A percentile compares a stretch with the other conserved stretches of the same genome.
These are phyloP conservation scores for Periconia digitata DNA, from an alignment of 2,329 filamentous ascomycete genomes.

Conservation along the genomic window DNA sequence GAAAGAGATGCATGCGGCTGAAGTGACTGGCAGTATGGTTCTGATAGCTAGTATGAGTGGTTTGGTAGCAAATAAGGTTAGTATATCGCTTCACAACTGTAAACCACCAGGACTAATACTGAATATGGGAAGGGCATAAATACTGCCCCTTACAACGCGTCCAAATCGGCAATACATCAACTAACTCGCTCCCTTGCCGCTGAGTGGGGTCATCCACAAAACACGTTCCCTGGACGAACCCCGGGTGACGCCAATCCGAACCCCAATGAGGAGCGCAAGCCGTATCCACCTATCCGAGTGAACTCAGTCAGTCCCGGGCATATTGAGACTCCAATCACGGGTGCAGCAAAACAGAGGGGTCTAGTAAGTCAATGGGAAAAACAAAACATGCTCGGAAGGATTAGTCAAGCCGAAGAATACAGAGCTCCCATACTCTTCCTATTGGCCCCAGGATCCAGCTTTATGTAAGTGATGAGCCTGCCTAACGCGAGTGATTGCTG, in stretches of 20 bases:
- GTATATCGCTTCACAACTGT: background rate
- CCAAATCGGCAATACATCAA: constrained; percentile 58
- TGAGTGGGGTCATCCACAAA: constrained; percentile 46
- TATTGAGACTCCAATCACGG: constrained; percentile 50
- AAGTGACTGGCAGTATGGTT: constrained; percentile 39
- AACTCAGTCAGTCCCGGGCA: constrained; percentile 58
- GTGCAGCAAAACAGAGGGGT: constrained; percentile 31
- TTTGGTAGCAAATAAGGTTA: constrained; percentile 33
- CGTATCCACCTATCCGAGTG: constrained; percentile 49
- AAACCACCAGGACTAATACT: background rate
- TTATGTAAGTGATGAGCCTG: constrained; percentile 52
- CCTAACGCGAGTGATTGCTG: background rate
- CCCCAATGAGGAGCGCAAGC: constrained; percentile 10
- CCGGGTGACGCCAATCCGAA: constrained; percentile 18
- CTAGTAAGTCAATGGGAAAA: constrained; percentile 32
- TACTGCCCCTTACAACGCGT: constrained; percentile 55
- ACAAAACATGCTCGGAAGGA: constrained; percentile 39
- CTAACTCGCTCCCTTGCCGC: constrained; percentile 54
- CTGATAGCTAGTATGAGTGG: constrained; percentile 44
- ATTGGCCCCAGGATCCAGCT: constrained; percentile 53
- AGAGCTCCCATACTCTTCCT: constrained; percentile 33
- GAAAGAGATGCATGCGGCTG: constrained; percentile 30
- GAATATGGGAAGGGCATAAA: constrained; percentile 38
- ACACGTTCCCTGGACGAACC: constrained; percentile 45
- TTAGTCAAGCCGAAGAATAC: constrained; percentile 34